Conservation (phyloP, 768 basidiomycete species). For the Lactarius evosmus region DNA sequence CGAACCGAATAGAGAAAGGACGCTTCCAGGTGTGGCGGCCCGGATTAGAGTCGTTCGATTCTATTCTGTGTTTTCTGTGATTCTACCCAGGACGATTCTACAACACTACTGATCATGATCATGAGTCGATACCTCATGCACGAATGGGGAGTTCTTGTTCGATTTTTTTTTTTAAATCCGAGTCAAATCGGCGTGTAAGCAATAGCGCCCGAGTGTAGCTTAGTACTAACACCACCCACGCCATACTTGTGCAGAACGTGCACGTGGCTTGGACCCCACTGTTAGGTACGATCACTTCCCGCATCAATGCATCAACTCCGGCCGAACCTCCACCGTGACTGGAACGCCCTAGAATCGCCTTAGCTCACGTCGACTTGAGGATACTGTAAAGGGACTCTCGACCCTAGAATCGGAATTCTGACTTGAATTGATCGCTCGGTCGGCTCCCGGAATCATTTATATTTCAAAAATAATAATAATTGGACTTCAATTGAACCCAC, state of each 20-base stretch:
- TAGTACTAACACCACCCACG: too few relatives aligned
- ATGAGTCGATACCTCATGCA: too few relatives aligned
- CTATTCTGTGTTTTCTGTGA: not conserved
- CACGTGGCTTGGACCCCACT: not conserved
- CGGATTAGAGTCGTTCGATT: not conserved
- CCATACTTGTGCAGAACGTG: too few relatives aligned
- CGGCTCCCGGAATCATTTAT: not conserved
- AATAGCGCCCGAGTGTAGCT: not conserved
- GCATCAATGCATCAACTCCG: not conserved
- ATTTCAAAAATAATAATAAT: not conserved
- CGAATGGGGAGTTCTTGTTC: too few relatives aligned
- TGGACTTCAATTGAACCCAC: not conserved
- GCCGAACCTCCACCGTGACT: not conserved
- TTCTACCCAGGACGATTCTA: too few relatives aligned
- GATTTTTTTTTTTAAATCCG: too few relatives aligned
- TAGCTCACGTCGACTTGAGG: not conserved
- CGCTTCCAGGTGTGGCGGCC: not conserved
- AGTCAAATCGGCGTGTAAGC: too few relatives aligned
- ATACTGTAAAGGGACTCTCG: not conserved
- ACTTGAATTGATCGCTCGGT: not conserved
- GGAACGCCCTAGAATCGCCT: not conserved
- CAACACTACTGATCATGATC: too few relatives aligned
- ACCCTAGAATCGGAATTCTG: not conserved
- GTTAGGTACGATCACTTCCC: not conserved
- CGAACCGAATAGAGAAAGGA: not conserved